Base-by-base conservation (phyloP, 768 basidiomycete genomes). In the Naganishia onofrii region DNA sequence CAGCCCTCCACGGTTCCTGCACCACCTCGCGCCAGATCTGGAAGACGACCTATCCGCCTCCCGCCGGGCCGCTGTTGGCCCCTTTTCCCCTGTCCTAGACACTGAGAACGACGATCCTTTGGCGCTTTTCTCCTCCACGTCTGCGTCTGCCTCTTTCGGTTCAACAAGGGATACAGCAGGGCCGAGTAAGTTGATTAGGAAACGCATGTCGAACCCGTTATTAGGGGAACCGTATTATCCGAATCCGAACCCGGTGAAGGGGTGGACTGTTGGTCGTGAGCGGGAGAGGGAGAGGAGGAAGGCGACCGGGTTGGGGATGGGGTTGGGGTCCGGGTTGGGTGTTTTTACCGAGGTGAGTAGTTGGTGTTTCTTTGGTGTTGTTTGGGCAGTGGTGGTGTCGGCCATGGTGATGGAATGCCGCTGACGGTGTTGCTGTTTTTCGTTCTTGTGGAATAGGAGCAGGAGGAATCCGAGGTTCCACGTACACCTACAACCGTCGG, bases 221-320 rank as follows among this genome's bases (percentile, higher is more conserved):
- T 38, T 69, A 10, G 68, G 68, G 13, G 68, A 69, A 42, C 68
- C 68, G 48, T 69, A 69, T 53, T 69, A 58, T 29, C 68, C 68
- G 44, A 69, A 69, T 58, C 68, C 68, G 38, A 69, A 69, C 32
- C 68, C 68, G 1, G 68, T 69, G 5, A 46, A 58, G 57, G 68
- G 56, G n/a, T 69, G 56, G 55, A 60, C 38, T 9, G 54, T 51
- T 21, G 44, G 31, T 19, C 36, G 55, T 13, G 67, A 46, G 26
- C 12, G 54, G 13, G 55, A 38, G 23, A 44, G 38, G 51, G 12
- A 48, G 15, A 28, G n/a, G 17, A 3, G 28, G 38, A 36, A 28
- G 54, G 66, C 48, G 23, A 26, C 8, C n/a, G n/a, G n/a, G n/a
- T n/a, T n/a, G n/a, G n/a, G n/a, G n/a, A n/a, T n/a, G n/a, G n/a